Evolutionary conservation across 495 filamentous ascomycete species (phyloP).

Genomic region (Lasiosphaeria hispida): DNA sequence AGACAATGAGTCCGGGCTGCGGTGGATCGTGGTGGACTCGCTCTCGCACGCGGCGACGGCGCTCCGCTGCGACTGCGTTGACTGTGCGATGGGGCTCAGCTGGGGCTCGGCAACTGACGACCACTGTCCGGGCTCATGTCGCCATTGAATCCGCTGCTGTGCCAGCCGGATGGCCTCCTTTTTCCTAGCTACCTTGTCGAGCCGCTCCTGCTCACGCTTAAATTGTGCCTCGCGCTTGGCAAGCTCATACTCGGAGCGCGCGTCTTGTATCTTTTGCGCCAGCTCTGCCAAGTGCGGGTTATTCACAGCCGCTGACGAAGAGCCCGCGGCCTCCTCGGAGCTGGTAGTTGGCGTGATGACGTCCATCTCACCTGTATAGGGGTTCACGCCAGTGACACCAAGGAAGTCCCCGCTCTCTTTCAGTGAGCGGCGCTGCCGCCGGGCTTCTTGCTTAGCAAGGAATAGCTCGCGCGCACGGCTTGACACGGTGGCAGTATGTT

Average conservation of each 20-base stretch:
- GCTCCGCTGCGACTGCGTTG: constrained; percentile 19
- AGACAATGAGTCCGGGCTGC: constrained; percentile 19
- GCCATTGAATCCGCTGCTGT: constrained; percentile 39
- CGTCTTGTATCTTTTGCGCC: constrained; percentile 25
- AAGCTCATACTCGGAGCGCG: constrained; percentile 32
- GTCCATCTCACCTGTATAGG: constrained; percentile 49
- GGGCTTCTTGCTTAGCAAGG: constrained; percentile 36
- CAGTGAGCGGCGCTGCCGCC: constrained; percentile 36
- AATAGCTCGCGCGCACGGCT: constrained; percentile 22
- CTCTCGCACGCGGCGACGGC: neutral
- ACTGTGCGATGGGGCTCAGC: constrained; percentile 47
- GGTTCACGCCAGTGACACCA: constrained; percentile 54
- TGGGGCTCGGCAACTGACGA: constrained; percentile 47
- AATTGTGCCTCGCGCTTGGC: constrained; percentile 30
- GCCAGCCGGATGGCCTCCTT: constrained; percentile 37
- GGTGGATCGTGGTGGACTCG: constrained; percentile 12
- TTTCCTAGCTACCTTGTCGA: constrained; percentile 29
- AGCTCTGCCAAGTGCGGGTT: constrained; percentile 28
- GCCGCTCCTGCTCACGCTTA: constrained; percentile 27
- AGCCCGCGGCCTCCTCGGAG: constrained; percentile 20
- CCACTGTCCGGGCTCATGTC: constrained; percentile 42
- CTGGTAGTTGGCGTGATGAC: constrained; percentile 44
- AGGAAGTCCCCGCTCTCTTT: constrained; percentile 52
- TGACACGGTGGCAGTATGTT: too few species aligned
- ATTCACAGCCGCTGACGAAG: neutral